Base-by-base conservation (phyloP, 2,329 filamentous ascomycete genomes). In the Neofusicoccum umdonicola region DNA sequence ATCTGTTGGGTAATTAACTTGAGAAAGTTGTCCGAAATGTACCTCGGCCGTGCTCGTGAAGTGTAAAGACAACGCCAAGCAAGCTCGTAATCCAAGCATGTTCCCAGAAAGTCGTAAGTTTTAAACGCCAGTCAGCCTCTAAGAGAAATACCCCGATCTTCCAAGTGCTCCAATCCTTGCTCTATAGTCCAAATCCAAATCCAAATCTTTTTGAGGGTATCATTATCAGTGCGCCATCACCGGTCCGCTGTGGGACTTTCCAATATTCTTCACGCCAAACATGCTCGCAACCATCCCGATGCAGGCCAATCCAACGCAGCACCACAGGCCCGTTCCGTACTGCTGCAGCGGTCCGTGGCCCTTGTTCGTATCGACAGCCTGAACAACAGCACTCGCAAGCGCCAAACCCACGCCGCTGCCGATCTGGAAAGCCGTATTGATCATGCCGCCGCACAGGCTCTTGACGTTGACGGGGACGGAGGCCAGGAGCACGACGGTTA, bases 401-500 rank as follows among this genome's bases (percentile, higher is more conserved):
- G 78, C 78, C 19, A 80, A 69, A 1, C 76, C 75, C 0, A 80
- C 77, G 1, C 77, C 77, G 22, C 74, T 77, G 8, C 78, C 78
- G 22, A 80, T 78, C 69, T 80, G 78, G 65, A 79, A 80, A 4
- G 78, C 78, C 4, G 78, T 80, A 62, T 80, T 80, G 42, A 80
- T 76, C 76, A 79, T 78, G 17, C 77, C 77, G 22, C 77, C 77
- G 63, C 76, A 78, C 2, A 79, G 66, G 44, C 74, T 78, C 68
- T 80, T 80, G 11, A 79, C 77, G 34, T 79, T 75, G 7, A 76
- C 70, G 0, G 78, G 79, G 1, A 80, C 79, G 41, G 73, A 78
- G 0, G 73, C 73, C 15, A 81, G 58, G 4, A 80, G 73, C 3
- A 77, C 73, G 1, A 78, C 78, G n/a, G 76, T 80, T 4, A 78